Percentiles rank a stretch among this genome's conserved stretches.
Evolutionary conservation across 208 protist genomes (phyloP).

Genomic region (Crithidia fasciculata): DNA sequence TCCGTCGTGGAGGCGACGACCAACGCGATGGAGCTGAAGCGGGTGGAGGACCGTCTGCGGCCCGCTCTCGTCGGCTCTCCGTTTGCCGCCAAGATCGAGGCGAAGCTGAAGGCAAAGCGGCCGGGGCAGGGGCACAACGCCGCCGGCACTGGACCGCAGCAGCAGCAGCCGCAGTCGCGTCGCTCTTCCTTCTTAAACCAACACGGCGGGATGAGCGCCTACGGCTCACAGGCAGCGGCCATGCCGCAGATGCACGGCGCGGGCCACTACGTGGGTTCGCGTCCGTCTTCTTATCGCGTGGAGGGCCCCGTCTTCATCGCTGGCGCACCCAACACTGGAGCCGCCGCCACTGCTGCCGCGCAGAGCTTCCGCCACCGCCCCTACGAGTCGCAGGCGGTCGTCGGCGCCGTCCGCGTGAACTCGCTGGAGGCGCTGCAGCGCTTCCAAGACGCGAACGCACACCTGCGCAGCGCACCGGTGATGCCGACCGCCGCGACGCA

Average conservation of each 20-base stretch:
- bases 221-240: neutral
- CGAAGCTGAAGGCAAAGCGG: conserved; percentile 59
- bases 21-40: conserved; percentile 65
- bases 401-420: neutral
- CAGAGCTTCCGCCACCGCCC: conserved; percentile 12
- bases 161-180: conserved; percentile 6
- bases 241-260: conserved; percentile 1
- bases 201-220: conserved; percentile 2
- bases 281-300: neutral
- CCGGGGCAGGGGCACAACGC: neutral
- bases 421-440: neutral
- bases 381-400: conserved; percentile 8
- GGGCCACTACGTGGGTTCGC: neutral
- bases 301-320: neutral
- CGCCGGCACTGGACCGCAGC: neutral
- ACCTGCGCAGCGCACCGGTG: neutral
- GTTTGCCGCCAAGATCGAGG: conserved; percentile 69
- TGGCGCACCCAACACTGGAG: neutral
- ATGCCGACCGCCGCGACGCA: neutral
- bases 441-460: conserved; percentile 4
- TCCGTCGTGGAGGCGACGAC: conserved; percentile 60
- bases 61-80: conserved; percentile 56
- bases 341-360: too few relatives aligned
- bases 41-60: conserved; percentile 70
- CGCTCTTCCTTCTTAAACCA: conserved; percentile 8